phyloP scores from a whole-genome alignment of 2,329 filamentous ascomycete species.

The Colletotrichum tanaceti region DNA sequence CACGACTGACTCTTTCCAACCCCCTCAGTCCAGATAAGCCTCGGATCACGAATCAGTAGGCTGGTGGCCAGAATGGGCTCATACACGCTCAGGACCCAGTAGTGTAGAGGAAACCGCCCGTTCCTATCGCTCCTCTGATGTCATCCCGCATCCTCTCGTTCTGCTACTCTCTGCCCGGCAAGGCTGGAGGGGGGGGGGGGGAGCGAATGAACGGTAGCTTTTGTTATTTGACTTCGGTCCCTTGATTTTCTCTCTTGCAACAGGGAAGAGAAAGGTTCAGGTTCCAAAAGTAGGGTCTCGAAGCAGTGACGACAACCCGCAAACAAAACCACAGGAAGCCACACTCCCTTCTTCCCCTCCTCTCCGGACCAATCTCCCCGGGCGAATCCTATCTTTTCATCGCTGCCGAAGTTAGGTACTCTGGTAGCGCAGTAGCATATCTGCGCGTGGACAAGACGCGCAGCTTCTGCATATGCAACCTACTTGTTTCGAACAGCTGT shows the following conservation, averaged over 20 bases:
- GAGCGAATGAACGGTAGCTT: not conserved
- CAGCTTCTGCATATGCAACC: not conserved
- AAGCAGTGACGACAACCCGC: conserved; percentile 12
- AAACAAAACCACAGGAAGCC: not conserved
- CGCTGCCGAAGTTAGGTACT: not conserved
- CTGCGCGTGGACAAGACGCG: not conserved
- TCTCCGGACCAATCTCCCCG: conserved; percentile 27
- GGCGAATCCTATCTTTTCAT: not conserved
- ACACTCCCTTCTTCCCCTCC: not conserved
- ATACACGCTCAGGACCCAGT: not conserved
- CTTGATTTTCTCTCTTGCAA: conserved; percentile 18
- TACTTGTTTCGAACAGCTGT: not conserved
- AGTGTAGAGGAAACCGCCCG: conserved; percentile 1
- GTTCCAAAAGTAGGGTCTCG: conserved; percentile 10
- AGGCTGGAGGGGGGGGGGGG: conserved; percentile 12
- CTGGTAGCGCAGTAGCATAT: not conserved
- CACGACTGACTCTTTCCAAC: not conserved
- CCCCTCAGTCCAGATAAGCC: not conserved
- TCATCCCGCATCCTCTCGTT: conserved; percentile 28
- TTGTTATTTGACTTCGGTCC: conserved; percentile 24
- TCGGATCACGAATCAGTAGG: not conserved
- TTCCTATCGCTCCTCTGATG: conserved; percentile 34
- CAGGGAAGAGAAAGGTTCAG: not conserved
- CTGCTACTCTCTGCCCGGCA: conserved; percentile 6
- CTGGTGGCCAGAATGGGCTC: not conserved